phyloP scores from a whole-genome alignment of 2,329 filamentous ascomycete species.

The Fonsecaea nubica region DNA sequence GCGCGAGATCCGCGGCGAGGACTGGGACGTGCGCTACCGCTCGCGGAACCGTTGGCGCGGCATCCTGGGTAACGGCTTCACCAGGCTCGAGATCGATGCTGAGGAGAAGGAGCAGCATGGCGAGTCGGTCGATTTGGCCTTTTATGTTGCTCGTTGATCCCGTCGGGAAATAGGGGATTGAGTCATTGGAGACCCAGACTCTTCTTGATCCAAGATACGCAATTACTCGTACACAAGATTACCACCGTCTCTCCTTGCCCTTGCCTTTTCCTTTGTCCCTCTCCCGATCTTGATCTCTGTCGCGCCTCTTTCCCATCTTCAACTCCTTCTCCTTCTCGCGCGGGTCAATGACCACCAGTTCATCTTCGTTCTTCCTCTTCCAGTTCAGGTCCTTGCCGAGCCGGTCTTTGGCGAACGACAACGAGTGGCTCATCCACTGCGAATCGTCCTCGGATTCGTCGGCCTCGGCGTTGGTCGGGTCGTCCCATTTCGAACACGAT shows the following conservation, averaged over 20 bases:
- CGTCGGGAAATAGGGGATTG: no score
- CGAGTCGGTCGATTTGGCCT: constrained; percentile 33
- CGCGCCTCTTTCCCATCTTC: constrained; percentile 58
- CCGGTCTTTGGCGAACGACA: constrained; percentile 87
- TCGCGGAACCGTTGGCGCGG: constrained; percentile 37
- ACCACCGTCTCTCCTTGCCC: constrained; percentile 18
- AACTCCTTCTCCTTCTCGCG: constrained; percentile 77
- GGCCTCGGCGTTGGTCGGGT: constrained; percentile 59
- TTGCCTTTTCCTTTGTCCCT: constrained; percentile 41
- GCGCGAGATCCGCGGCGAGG: constrained; percentile 44
- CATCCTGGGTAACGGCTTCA: constrained; percentile 48
- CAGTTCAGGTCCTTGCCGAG: constrained; percentile 89
- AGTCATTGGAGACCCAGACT: no score
- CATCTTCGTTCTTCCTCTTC: constrained; percentile 88
- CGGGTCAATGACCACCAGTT: constrained; percentile 91
- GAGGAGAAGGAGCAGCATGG: constrained; percentile 22
- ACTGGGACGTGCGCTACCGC: constrained; percentile 32
- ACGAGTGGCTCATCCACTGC: constrained; percentile 83
- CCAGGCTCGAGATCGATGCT: constrained; percentile 46
- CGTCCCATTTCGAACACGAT: constrained; percentile 85
- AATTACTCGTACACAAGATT: background rate
- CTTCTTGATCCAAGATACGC: no score
- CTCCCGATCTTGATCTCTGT: constrained; percentile 40
- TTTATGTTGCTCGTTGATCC: constrained; percentile 24
- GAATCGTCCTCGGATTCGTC: constrained; percentile 63